These are phyloP conservation scores for Tolypocladium pustulatum DNA, from an alignment of 2,329 filamentous ascomycete species.

Conservation along the genomic window DNA sequence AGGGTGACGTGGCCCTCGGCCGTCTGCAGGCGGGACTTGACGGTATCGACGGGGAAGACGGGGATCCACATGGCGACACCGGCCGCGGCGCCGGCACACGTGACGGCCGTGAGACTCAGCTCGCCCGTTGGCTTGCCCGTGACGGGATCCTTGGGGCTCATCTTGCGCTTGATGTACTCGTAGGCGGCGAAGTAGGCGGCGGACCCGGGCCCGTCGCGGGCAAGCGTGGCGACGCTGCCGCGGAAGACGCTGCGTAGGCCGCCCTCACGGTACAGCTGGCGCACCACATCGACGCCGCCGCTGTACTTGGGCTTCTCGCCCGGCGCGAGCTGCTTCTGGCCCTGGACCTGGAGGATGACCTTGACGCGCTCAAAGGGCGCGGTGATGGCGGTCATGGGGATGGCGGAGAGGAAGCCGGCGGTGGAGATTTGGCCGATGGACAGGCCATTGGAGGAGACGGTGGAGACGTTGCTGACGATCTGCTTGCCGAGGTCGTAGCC, in stretches of 20 bases:
- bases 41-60: slow-evolving; percentile 93
- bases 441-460: slow-evolving; percentile 59
- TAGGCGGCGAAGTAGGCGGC: slow-evolving; percentile 97
- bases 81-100: slow-evolving; percentile 77
- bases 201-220: slow-evolving; percentile 83
- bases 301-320: slow-evolving; percentile 90
- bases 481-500: slow-evolving; percentile 94
- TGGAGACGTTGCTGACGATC: slow-evolving; percentile 61
- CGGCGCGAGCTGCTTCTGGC: slow-evolving; percentile 76
- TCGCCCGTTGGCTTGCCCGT: slow-evolving; percentile 65
- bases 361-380: slow-evolving; percentile 98
- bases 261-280: slow-evolving; percentile 85
- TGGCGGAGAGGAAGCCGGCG: slow-evolving; percentile 93
- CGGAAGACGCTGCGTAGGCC: slow-evolving; percentile 88
- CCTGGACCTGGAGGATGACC: slow-evolving; percentile 95
- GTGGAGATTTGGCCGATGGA: slow-evolving; percentile 80
- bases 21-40: slow-evolving; percentile 90
- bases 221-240: slow-evolving; percentile 80
- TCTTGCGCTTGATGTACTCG: slow-evolving; percentile 80
- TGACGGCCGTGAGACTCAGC: slow-evolving; percentile 72
- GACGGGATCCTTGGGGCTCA: slow-evolving; percentile 72
- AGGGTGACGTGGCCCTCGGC: slow-evolving; percentile 78
- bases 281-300: slow-evolving; percentile 80
- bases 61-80: slow-evolving; percentile 99
- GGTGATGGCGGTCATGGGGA: slow-evolving; percentile 97